Evolutionary conservation across 2,329 filamentous ascomycete species (phyloP).

Genomic region (Fusarium floridanum): DNA sequence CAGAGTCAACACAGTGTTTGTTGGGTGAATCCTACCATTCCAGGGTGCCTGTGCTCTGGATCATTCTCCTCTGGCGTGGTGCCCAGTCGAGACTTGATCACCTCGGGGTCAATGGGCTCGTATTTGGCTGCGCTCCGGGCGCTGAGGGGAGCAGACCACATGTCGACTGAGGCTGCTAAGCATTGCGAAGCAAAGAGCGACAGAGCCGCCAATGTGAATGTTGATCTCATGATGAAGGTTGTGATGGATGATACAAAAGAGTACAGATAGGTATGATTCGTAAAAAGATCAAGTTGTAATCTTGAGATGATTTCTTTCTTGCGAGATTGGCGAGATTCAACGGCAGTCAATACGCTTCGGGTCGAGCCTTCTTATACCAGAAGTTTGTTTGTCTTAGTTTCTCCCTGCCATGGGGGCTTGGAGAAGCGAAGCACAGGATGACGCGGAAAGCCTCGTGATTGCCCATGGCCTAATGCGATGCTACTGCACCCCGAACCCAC

Average conservation of each 20-base stretch:
- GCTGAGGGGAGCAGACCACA: constrained; percentile 37
- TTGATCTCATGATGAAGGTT: constrained; percentile 36
- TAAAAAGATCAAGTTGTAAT: background rate
- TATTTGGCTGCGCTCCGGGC: constrained; percentile 25
- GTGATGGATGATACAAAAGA: too few species aligned
- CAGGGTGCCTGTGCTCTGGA: constrained; percentile 24
- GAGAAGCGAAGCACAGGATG: constrained; percentile 21
- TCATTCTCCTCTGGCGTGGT: constrained; percentile 36
- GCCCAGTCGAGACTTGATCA: constrained; percentile 39
- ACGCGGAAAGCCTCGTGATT: constrained; percentile 34
- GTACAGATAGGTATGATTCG: background rate
- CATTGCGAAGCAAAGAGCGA: constrained; percentile 26
- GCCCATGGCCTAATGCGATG: constrained; percentile 25
- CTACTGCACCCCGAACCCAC: constrained; percentile 25
- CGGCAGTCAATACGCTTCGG: constrained; percentile 6
- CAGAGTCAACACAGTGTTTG: too few species aligned
- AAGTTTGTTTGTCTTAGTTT: background rate
- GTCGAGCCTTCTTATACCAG: constrained; percentile 31
- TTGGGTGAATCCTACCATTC: constrained; percentile 27
- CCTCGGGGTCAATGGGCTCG: constrained; percentile 35
- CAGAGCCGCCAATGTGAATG: constrained; percentile 16
- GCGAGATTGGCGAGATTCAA: constrained; percentile 6
- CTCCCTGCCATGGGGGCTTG: constrained; percentile 1
- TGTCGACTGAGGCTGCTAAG: constrained; percentile 39
- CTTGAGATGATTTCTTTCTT: background rate